phyloP scores from a whole-genome alignment of 1,139 yeast genomes.

The Suhomyces maxii region DNA sequence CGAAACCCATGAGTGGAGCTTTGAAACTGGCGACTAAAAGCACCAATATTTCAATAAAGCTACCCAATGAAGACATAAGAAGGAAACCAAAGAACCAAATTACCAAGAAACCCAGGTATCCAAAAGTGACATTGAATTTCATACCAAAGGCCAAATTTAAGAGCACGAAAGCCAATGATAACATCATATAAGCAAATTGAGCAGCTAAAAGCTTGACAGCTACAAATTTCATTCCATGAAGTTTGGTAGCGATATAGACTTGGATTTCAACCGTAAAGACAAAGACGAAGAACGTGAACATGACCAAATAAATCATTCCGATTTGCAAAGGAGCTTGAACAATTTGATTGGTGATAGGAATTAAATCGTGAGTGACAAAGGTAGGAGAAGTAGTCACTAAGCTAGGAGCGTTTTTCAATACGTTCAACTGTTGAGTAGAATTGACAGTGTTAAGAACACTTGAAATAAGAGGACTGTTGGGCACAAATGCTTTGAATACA shows the following conservation, averaged over 20 bases:
- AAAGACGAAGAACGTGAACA: conserved; percentile 35
- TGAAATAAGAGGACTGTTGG: conserved; percentile 22
- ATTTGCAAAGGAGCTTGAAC: conserved; percentile 34
- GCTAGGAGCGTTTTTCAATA: conserved; percentile 22
- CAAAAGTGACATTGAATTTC: conserved; percentile 32
- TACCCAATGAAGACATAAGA: conserved; percentile 52
- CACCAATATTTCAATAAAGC: conserved; percentile 47
- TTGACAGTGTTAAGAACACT: conserved; percentile 22
- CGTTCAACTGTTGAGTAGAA: conserved; percentile 17
- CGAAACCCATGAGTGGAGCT: conserved; percentile 47
- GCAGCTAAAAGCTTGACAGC: conserved; percentile 40
- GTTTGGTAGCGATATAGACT: conserved; percentile 27
- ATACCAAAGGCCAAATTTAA: conserved; percentile 49
- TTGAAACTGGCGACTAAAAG: conserved; percentile 37
- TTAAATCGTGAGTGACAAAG: conserved; percentile 18
- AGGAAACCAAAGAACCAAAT: conserved; percentile 47
- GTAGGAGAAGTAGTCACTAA: conserved; percentile 27
- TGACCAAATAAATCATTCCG: conserved; percentile 33
- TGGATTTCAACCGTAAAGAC: conserved; percentile 29
- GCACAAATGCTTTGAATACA: conserved; percentile 17
- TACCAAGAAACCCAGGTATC: conserved; percentile 51
- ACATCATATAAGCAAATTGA: conserved; percentile 42
- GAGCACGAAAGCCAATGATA: conserved; percentile 43
- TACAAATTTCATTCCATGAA: conserved; percentile 40
- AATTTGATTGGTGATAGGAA: conserved; percentile 26